Base-by-base conservation (phyloP, 1,139 yeast genomes). In the Blastobotrys buckinghamii region DNA sequence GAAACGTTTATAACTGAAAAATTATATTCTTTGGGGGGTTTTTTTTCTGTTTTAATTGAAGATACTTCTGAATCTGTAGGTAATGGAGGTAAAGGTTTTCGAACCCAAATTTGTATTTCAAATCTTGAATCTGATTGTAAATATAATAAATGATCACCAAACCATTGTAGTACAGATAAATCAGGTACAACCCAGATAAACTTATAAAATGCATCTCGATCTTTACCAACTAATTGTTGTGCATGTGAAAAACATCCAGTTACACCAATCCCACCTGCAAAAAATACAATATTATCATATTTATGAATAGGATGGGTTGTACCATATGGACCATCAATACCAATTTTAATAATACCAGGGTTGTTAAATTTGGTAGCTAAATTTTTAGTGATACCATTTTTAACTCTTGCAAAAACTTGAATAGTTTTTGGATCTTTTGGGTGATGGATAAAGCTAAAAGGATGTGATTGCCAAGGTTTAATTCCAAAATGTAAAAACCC, bases 241-340 rank as follows among this genome's bases (percentile, higher is more conserved):
- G 59, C 58, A 45, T 56, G 53, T 4, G 56, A 46, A 61, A 61
- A 53, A 13, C 51, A 52, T 5, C 81, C 81, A 1, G 90, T 82
- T 50, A 84, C 70, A 59, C 90, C 92, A 55, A 81, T 81, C 49
- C 88, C 87, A 57, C 86, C 82, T 3, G 79, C 77, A 45, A 81
- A 54, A 46, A 81, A 69, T 9, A 79, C 62, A 4, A 72, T 64
- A 42, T 74, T 74, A 49, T 78, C 78, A 58, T 74, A 81, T 49
- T 74, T 73, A 50, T 72, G 71, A 49, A 78, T 50, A 62, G 83
- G 73, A 52, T 77, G 56, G 57, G 68, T 56, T 57, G 66, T 63
- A 58, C 84, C 81, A 57, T 80, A 80, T 0, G 84, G 83, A 0
- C 84, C 84, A 54, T 80, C 84, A 10, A 79, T 59, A 3, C 42